Evolutionary conservation across 169 alveolate species (phyloP).

Genomic region (Theileria equi): DNA sequence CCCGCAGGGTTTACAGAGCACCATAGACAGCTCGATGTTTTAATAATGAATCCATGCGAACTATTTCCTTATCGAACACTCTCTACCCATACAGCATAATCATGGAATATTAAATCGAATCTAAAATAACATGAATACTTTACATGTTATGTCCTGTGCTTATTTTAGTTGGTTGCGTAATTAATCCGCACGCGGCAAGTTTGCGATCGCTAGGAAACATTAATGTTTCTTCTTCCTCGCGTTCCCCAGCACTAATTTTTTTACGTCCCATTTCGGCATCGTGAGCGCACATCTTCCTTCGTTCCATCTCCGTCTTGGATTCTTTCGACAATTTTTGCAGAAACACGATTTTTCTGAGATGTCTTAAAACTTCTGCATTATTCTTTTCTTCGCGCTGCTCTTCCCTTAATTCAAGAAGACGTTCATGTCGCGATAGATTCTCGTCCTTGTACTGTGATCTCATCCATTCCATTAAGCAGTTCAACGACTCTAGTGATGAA

Average conservation of each 20-base stretch:
- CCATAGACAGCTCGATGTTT: no score
- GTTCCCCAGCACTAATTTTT: slow-evolving; percentile 13
- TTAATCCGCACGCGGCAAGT: slow-evolving; percentile 30
- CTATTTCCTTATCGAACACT: no score
- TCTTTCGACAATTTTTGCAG: slow-evolving; percentile 5
- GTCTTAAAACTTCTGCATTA: slow-evolving; percentile 27
- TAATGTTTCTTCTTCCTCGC: slow-evolving; percentile 25
- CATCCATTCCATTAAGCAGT: slow-evolving; percentile 4
- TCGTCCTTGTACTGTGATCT: not conserved
- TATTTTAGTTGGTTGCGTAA: no score
- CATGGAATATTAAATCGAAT: no score
- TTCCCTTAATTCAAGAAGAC: slow-evolving; percentile 7
- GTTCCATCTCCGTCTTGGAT: slow-evolving; percentile 15
- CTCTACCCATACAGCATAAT: no score
- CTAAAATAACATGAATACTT: no score
- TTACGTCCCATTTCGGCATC: not conserved
- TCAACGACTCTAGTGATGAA: slow-evolving; percentile 21
- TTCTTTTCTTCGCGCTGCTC: slow-evolving; percentile 20
- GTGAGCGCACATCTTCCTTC: not conserved
- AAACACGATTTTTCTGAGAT: slow-evolving; percentile 9
- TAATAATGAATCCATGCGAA: no score
- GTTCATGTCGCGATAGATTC: not conserved
- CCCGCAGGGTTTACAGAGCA: no score
- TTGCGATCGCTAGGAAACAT: slow-evolving; percentile 57
- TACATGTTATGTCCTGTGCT: no score